These are phyloP conservation scores for Typha latifolia DNA, from an alignment of 176 grass and related monocot species.

Conservation along the genomic window DNA sequence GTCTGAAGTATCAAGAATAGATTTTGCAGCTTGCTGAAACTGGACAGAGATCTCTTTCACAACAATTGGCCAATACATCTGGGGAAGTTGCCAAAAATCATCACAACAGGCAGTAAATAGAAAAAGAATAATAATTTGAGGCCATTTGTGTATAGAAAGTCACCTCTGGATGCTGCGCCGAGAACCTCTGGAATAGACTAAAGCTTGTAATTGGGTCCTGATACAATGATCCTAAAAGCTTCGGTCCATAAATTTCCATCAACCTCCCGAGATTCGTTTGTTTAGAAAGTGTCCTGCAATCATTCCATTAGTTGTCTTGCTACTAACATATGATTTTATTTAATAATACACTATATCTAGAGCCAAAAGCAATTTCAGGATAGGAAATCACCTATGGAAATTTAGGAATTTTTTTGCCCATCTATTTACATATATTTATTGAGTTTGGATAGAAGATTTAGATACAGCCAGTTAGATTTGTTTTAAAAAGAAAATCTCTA, in stretches of 20 bases:
- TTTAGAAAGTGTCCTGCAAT: slow-evolving; percentile 44
- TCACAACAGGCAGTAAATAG: background rate
- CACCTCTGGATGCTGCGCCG: slow-evolving; percentile 63
- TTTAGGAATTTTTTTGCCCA: too few species aligned
- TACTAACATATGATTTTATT: too few species aligned
- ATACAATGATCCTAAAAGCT: slow-evolving; percentile 65
- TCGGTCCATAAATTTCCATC: slow-evolving; percentile 64
- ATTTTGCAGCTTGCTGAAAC: slow-evolving; percentile 48
- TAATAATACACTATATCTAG: too few species aligned
- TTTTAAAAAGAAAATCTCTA: too few species aligned
- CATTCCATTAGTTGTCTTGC: background rate
- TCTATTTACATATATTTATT: too few species aligned
- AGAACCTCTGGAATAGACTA: slow-evolving; percentile 43
- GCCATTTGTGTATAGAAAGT: background rate
- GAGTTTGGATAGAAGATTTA: too few species aligned
- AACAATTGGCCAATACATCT: slow-evolving; percentile 76
- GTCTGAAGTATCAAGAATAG: slow-evolving; percentile 54
- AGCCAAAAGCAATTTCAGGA: too few species aligned
- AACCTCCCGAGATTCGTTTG: slow-evolving; percentile 75
- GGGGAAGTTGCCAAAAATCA: slow-evolving; percentile 3
- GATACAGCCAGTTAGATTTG: too few species aligned
- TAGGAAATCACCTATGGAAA: too few species aligned
- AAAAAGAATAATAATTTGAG: background rate
- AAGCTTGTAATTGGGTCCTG: slow-evolving; percentile 67
- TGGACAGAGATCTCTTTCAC: slow-evolving; percentile 53